These are phyloP conservation scores for Aspergillus hortae DNA, from an alignment of 2,329 filamentous ascomycete species.

Conservation along the genomic window DNA sequence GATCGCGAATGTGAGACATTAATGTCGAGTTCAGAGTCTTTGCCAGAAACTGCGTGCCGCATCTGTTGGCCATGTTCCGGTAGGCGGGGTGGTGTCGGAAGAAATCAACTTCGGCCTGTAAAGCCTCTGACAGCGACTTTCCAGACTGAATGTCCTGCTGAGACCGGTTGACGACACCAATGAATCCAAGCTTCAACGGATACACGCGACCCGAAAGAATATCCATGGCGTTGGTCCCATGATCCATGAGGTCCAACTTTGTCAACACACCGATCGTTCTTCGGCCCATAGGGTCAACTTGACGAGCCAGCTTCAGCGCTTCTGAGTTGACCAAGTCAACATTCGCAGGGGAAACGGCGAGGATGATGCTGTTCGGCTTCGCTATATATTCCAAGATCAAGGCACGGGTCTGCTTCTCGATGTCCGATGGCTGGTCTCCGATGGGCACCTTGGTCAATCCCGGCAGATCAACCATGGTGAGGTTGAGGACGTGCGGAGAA, in stretches of 20 bases:
- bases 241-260: constrained; percentile 97
- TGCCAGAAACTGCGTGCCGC: constrained; percentile 89
- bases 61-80: constrained; percentile 88
- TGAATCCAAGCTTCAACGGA: constrained; percentile 93
- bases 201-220: constrained; percentile 97
- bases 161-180: constrained; percentile 95
- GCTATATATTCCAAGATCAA: constrained; percentile 98
- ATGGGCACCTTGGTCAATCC: constrained; percentile 98
- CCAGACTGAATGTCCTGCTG: constrained; percentile 97
- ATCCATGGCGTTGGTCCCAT: constrained; percentile 95
- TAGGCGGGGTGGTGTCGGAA: constrained; percentile 97
- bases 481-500: constrained; percentile 91
- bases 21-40: constrained; percentile 93
- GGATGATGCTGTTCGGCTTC: constrained; percentile 96
- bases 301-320: constrained; percentile 89
- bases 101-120: constrained; percentile 87
- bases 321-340: constrained; percentile 99
- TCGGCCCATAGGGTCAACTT: constrained; percentile 92
- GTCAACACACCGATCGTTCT: constrained; percentile 96
- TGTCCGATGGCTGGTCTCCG: constrained; percentile 93
- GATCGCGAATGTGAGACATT: constrained; percentile 93
- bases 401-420: constrained; percentile 96
- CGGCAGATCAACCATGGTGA: constrained; percentile 93
- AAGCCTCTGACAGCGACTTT: constrained; percentile 88
- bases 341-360: constrained; percentile 95